Evolutionary conservation across 441 rosid species (phyloP), one percentile per base, ranked within the genome.

Genomic region (Jatropha podagrica): DNA sequence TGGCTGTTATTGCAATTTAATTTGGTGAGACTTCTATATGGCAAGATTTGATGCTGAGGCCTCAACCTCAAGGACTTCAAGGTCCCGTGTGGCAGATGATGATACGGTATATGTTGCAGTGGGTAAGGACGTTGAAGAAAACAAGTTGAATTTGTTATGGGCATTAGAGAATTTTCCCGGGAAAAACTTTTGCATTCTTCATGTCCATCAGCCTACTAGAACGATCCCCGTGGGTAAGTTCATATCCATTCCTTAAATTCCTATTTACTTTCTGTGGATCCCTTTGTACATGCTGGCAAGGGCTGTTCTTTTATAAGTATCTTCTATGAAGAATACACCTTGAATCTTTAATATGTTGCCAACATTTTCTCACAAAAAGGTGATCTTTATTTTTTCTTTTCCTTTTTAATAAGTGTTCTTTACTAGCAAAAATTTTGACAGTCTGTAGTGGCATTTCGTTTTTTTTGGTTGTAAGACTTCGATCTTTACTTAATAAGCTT

Each of bases 71-170:
- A 48, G 75, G 56, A 78, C 56, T 68, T 73, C 87, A 51, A 59
- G 79, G 90, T 80, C 85, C 27, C 80, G 68, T 67, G 81, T 54
- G 51, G 74, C 72, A 69, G 87, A 71, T 20, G 80, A 77, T 68
- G 88, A 85, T 51, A 83, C 85, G 18, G 74, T 87, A 14, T 88
- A 83, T 69, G 91, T 91, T 74, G 95, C 94, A 0, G 91, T 91
- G 7, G 90, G 92, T 69, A 88, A 80, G 46, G 88, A 86, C 62
- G 76, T 85, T 60, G 85, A 89, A 75, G 87, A 88, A 68, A 90
- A 86, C 80, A 85, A 75, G 81, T 74, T 69, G 71, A 86, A 87
- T 80, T 79, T 93, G 69, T 69, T 87, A 27, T 93, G 97, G 96
- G 87, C 93, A 41, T 52, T 88, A 61, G 83, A 73, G 51, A 86